Evolutionary conservation across 805 yeast genomes (phyloP).

Genomic region (Candida incommunis): DNA sequence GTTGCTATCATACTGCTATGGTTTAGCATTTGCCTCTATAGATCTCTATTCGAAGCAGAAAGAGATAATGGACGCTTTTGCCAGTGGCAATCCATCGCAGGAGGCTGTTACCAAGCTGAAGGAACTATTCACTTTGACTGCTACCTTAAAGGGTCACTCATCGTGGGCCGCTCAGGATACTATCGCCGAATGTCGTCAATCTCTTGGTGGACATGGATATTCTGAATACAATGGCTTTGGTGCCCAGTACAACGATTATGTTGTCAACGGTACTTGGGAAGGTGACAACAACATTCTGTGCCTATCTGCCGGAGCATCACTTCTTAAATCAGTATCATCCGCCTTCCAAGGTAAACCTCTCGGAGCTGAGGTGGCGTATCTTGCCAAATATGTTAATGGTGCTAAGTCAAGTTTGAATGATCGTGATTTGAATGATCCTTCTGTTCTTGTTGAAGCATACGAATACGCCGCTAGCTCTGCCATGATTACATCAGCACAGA

Average conservation of each 20-base stretch:
- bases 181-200: conserved; percentile 82
- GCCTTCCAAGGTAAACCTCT: conserved; percentile 30
- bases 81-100: conserved; percentile 25
- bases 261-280: conserved; percentile 98
- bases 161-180: conserved; percentile 75
- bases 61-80: conserved; percentile 26
- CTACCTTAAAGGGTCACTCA: conserved; percentile 74
- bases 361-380: conserved; percentile 33
- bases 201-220: conserved; percentile 95
- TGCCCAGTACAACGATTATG: conserved; percentile 82
- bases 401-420: conserved; percentile 9
- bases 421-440: conserved; percentile 16
- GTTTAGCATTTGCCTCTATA: conserved; percentile 57
- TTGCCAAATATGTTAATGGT: conserved; percentile 15
- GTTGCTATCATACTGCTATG: conserved; percentile 64
- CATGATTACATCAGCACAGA: conserved; percentile 21
- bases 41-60: conserved; percentile 42
- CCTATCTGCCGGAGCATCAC: conserved; percentile 70
- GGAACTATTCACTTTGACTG: conserved; percentile 69
- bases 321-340: conserved; percentile 35
- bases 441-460: conserved; percentile 23
- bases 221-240: conserved; percentile 88
- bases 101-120: conserved; percentile 48
- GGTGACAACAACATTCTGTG: conserved; percentile 87
- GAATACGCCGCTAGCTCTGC: conserved; percentile 21